A percentile compares a stretch with the other conserved stretches of the same genome.
Evolutionary conservation across 2,329 filamentous ascomycete genomes (phyloP).

Genomic region (Alternaria burnsii): DNA sequence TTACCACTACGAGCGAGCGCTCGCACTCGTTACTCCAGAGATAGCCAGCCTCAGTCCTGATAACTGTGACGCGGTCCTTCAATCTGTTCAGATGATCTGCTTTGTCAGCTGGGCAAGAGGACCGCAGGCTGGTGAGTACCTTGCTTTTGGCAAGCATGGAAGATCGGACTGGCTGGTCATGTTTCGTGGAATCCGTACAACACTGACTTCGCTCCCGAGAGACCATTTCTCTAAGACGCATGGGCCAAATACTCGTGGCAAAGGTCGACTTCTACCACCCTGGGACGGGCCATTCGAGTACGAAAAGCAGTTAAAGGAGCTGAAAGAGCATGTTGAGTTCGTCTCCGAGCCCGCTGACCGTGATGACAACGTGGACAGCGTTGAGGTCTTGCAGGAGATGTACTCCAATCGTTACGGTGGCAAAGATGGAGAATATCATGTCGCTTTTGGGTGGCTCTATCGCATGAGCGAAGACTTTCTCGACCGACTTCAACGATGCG

Average conservation of each 20-base stretch:
- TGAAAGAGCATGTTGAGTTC: slow-evolving; percentile 22
- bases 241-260: slow-evolving; percentile 12
- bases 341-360: slow-evolving; percentile 7
- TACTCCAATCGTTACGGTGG: slow-evolving; percentile 35
- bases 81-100: slow-evolving; percentile 37
- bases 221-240: slow-evolving; percentile 17
- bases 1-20: slow-evolving; percentile 33
- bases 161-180: slow-evolving; percentile 43
- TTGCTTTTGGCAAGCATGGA: slow-evolving; percentile 36
- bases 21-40: slow-evolving; percentile 30
- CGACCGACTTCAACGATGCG: slow-evolving; percentile 31
- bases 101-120: slow-evolving; percentile 37
- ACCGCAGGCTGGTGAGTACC: slow-evolving; percentile 39
- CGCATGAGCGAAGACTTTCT: slow-evolving; percentile 36
- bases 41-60: slow-evolving; percentile 26
- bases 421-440: slow-evolving; percentile 36
- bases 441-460: slow-evolving; percentile 39
- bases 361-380: slow-evolving; percentile 17
- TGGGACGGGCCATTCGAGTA: slow-evolving; percentile 21
- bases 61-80: slow-evolving; percentile 37
- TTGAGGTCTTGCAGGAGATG: slow-evolving; percentile 29
- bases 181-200: slow-evolving; percentile 41
- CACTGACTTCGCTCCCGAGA: slow-evolving; percentile 18
- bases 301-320: slow-evolving; percentile 29
- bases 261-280: slow-evolving; percentile 22